Conservation (phyloP, 306 rosid species). For the Rosa persica region DNA sequence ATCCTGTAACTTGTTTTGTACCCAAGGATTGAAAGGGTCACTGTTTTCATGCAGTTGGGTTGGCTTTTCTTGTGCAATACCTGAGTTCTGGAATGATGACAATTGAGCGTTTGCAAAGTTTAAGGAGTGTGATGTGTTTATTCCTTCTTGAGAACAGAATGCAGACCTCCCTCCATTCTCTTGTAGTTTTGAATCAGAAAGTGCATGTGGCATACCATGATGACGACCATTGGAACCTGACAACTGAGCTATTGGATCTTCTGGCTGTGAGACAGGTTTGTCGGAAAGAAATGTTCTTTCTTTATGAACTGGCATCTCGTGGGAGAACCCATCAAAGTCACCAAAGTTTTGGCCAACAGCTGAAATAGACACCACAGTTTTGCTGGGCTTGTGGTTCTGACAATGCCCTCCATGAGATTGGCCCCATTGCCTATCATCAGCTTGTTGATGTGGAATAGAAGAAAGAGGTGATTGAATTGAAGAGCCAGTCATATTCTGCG, state of each 20-base stretch:
- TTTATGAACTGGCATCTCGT: conserved; percentile 34
- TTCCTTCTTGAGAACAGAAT: conserved; percentile 53
- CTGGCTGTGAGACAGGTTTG: conserved; percentile 36
- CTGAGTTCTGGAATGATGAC: conserved; percentile 37
- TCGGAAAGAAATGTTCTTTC: conserved; percentile 37
- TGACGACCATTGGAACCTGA: conserved; percentile 30
- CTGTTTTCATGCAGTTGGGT: conserved; percentile 36
- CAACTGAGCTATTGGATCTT: conserved; percentile 32
- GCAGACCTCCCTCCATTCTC: conserved; percentile 56
- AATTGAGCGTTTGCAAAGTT: conserved; percentile 43
- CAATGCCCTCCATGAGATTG: conserved; percentile 33
- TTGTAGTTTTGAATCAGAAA: conserved; percentile 68
- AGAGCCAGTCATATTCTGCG: conserved; percentile 33
- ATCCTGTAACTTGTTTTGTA: conserved; percentile 36
- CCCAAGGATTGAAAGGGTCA: conserved; percentile 33
- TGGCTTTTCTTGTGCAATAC: conserved; percentile 38
- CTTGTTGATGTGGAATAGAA: conserved; percentile 35
- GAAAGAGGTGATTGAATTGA: conserved; percentile 35
- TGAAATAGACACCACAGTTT: conserved; percentile 24
- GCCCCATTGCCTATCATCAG: conserved; percentile 27
- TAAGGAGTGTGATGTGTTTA: conserved; percentile 43
- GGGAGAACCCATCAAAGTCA: conserved; percentile 32
- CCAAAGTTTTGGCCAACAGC: conserved; percentile 32
- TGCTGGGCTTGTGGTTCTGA: conserved; percentile 27
- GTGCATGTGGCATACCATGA: conserved; percentile 55